phyloP scores from a whole-genome alignment of 768 basidiomycete species.

The Kwoniella newhampshirensis region DNA sequence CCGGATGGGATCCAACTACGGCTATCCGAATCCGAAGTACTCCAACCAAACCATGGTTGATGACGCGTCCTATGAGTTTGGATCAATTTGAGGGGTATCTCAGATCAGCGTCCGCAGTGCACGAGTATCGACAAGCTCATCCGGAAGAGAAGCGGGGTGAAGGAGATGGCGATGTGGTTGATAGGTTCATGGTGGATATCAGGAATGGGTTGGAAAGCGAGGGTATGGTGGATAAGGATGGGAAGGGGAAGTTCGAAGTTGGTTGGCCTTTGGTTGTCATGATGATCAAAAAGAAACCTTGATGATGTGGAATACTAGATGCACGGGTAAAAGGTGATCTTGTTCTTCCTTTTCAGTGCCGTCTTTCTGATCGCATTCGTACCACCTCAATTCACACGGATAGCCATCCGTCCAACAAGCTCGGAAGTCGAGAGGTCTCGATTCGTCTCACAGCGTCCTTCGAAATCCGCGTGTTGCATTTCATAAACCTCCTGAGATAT shows the following conservation, averaged over 20 bases:
- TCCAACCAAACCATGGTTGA: conserved; percentile 58
- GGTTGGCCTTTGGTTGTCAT: conserved; percentile 56
- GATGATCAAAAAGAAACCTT: conserved; percentile 50
- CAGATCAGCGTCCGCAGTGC: conserved; percentile 68
- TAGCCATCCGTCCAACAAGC: too few species aligned
- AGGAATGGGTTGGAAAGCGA: neutral
- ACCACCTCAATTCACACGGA: too few species aligned
- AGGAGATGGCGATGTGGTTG: conserved; percentile 64
- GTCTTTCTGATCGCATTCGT: too few species aligned
- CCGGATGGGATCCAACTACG: conserved; percentile 34
- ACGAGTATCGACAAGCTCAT: conserved; percentile 65
- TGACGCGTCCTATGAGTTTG: conserved; percentile 67
- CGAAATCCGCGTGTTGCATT: too few species aligned
- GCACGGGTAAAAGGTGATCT: too few species aligned
- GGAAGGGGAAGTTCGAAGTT: conserved; percentile 52
- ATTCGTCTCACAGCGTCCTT: too few species aligned
- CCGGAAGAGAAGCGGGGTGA: conserved; percentile 59
- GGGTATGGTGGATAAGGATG: conserved; percentile 31
- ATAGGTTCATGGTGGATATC: conserved; percentile 60
- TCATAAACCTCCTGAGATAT: too few species aligned
- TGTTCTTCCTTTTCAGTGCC: too few species aligned
- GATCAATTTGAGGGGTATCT: conserved; percentile 67
- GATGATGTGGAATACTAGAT: too few species aligned
- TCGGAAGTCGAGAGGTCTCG: too few species aligned
- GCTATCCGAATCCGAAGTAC: conserved; percentile 51